Conservation (phyloP, 768 basidiomycete species). For the Gloeophyllum trabeum region DNA sequence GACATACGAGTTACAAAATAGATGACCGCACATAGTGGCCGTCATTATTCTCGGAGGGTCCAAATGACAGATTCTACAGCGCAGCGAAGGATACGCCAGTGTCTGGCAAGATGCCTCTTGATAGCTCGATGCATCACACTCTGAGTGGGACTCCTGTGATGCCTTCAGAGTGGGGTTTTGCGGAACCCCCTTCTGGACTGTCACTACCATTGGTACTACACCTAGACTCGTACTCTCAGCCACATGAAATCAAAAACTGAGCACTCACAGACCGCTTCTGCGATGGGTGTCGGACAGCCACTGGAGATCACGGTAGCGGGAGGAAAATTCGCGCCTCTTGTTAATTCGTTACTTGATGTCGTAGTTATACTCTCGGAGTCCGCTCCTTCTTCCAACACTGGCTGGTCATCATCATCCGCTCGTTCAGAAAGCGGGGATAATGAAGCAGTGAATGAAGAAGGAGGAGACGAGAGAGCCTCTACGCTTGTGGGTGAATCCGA, state of each 20-base stretch:
- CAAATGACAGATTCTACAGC: not conserved
- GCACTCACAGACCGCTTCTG: not conserved
- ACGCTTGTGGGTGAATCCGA: no score
- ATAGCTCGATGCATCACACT: not conserved
- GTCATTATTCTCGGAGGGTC: not conserved
- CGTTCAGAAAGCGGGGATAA: no score
- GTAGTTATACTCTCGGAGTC: no score
- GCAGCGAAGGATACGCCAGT: not conserved
- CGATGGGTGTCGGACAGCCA: no score
- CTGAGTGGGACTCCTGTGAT: not conserved
- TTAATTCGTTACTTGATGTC: no score
- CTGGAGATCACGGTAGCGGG: no score
- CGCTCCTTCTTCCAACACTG: no score
- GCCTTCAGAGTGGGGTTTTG: not conserved
- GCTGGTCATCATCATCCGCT: no score
- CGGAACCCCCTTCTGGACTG: not conserved
- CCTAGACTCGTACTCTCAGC: not conserved
- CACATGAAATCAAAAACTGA: not conserved
- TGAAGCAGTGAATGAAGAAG: no score
- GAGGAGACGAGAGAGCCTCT: no score
- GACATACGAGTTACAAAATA: constrained; percentile 3
- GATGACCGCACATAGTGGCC: constrained; percentile 3
- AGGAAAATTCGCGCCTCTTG: no score
- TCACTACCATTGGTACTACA: not conserved
- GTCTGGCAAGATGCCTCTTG: no score